Percentiles rank a stretch among this genome's conserved stretches.
phyloP scores from a whole-genome alignment of 2,329 filamentous ascomycete genomes.

The Chaetomium globosum region DNA sequence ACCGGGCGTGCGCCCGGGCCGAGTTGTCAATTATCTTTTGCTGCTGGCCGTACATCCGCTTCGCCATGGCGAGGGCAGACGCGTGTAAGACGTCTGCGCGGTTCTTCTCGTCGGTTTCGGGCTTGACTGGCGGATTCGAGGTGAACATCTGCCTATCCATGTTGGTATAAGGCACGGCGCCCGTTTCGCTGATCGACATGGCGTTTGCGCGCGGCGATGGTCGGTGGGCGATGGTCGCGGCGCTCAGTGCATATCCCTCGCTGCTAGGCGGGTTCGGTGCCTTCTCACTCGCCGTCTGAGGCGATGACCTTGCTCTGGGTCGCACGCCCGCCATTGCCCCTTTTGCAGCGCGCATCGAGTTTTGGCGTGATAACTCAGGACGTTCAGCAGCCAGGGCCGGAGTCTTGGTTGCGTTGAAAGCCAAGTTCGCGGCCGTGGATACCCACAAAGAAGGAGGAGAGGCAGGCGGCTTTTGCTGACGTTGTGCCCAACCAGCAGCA shows the following conservation, averaged over 20 bases:
- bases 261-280: slow-evolving; percentile 62
- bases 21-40: slow-evolving; percentile 63
- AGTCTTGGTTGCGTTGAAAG: slow-evolving; percentile 43
- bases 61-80: slow-evolving; percentile 86
- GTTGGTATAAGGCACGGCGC: slow-evolving; percentile 68
- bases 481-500: slow-evolving; percentile 48
- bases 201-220: slow-evolving; percentile 50
- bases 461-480: slow-evolving; percentile 47
- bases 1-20: slow-evolving; percentile 44
- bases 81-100: slow-evolving; percentile 74
- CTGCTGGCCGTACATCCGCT: slow-evolving; percentile 76
- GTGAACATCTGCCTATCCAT: slow-evolving; percentile 77
- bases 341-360: slow-evolving; percentile 73
- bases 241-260: slow-evolving; percentile 69
- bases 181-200: slow-evolving; percentile 59
- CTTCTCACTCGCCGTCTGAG: slow-evolving; percentile 49
- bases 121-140: slow-evolving; percentile 69
- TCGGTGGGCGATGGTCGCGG: slow-evolving; percentile 69
- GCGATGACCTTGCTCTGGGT: slow-evolving; percentile 66
- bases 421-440: slow-evolving; percentile 67
- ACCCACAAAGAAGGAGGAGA: slow-evolving; percentile 50
- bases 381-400: slow-evolving; percentile 45
- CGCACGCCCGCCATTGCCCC: slow-evolving; percentile 69
- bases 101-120: slow-evolving; percentile 73
- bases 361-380: slow-evolving; percentile 58